These are phyloP conservation scores for Testicularia cyperi DNA, from an alignment of 1,284 basidiomycete genomes.

Conservation along the genomic window DNA sequence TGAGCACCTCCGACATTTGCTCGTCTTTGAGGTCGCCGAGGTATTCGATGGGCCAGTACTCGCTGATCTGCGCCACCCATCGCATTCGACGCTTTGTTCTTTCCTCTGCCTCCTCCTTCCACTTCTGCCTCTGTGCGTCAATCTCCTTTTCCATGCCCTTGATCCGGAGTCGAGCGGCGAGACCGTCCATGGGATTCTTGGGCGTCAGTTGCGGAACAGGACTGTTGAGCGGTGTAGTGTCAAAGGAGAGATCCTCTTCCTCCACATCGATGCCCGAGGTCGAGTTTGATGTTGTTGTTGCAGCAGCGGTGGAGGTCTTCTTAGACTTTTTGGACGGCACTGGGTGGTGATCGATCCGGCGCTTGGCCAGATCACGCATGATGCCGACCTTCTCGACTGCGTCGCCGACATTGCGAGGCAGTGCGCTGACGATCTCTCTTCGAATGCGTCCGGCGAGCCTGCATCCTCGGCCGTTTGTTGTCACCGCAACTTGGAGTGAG, in stretches of 20 bases:
- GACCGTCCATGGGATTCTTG: slow-evolving; percentile 18
- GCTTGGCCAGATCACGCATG: slow-evolving; percentile 70
- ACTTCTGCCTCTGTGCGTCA: slow-evolving; percentile 7
- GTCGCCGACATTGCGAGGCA: slow-evolving; percentile 74
- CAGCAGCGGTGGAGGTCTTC: too few species aligned
- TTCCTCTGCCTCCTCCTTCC: slow-evolving; percentile 33
- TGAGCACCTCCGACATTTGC: slow-evolving; percentile 68
- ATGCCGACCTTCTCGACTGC: slow-evolving; percentile 77
- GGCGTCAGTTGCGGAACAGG: slow-evolving; percentile 70
- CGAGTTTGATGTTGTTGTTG: too few species aligned
- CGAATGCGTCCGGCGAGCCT: slow-evolving; percentile 77
- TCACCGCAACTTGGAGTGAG: slow-evolving; percentile 81
- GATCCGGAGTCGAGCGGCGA: background rate
- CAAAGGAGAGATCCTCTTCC: slow-evolving; percentile 50
- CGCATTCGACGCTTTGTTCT: slow-evolving; percentile 57
- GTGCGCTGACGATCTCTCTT: slow-evolving; percentile 75
- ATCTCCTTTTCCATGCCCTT: slow-evolving; percentile 1
- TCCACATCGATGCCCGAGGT: slow-evolving; percentile 37
- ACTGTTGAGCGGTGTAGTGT: slow-evolving; percentile 67
- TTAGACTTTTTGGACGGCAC: too few species aligned
- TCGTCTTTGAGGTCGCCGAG: slow-evolving; percentile 71
- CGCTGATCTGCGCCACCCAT: slow-evolving; percentile 61
- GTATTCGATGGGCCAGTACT: slow-evolving; percentile 85
- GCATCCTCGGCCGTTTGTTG: slow-evolving; percentile 90
- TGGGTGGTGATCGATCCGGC: slow-evolving; percentile 27